Base-by-base conservation (phyloP, 2,329 filamentous ascomycete species). In the Ophiostoma himal-ulmi region DNA sequence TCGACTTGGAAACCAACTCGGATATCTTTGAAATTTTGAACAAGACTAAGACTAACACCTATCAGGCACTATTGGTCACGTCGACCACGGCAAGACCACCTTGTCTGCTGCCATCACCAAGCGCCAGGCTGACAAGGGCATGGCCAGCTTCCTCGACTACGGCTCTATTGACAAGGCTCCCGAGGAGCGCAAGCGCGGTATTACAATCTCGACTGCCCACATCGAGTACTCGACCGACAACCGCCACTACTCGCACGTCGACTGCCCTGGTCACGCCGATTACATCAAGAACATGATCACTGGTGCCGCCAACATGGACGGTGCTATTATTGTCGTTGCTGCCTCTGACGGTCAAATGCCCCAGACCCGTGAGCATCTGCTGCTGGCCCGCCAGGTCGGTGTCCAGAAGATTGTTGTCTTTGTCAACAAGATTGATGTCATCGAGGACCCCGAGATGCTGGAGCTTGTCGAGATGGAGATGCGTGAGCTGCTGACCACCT, bases 211-310 rank as follows among this genome's bases (percentile, higher is more conserved):
- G 72, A 96, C 95, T 70, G 93, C 95, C 75, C 95, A 99, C 84
- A 96, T 99, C 84, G 95, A 99, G 85, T 99, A 98, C 86, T 84
- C 92, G 77, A 99, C 95, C 81, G 92, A 97, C 0, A 86, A 85
- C 80, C 91, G 95, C 79, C 95, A 99, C 86, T 99, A 99, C 84
- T 95, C 95, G 78, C 95, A 99, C 88, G 95, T 99, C 85, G 95
- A 99, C 88, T 99, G 95, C 83, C 95, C 95, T 72, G 95, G 95
- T 83, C 95, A 99, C 90, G 95, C 95, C 83, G 95, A 99, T 93
- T 99, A 99, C 87, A 98, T 99, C 86, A 99, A 99, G 89, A 99
- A 99, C 90, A 99, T 99, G 95, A 99, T 99, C 82, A 99, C 95
- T 76, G 95, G 95, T 89, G 94, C 95, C 74, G 94, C 96, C 78